Base-by-base conservation (phyloP, 148 eudicot genomes). In the Cornus florida region DNA sequence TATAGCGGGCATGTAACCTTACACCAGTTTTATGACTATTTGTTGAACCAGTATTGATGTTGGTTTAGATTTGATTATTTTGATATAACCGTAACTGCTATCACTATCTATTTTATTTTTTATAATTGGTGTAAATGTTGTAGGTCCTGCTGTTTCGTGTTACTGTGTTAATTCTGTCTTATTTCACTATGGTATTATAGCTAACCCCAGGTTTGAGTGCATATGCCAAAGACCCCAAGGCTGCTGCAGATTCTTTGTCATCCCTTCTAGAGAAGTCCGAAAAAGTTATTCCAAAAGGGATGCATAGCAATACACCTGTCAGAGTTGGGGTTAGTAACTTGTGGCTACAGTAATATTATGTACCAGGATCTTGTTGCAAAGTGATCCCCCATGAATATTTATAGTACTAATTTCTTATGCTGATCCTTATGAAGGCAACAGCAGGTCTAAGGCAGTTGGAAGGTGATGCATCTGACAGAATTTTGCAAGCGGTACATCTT, bases 391-490 rank as follows among this genome's bases (percentile, higher is more conserved):
- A 7, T 32, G 59, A 23, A 33, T 17, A 23, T 56, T 74, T 24
- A 0, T n/a, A 67, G 64, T 9, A 56, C 32, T 7, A 14, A 16
- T 56, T 38, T 83, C 10, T 62, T 12, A n/a, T 46, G 67, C 76
- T 78, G 72, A 79, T 81, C 71, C 41, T 57, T 74, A 71, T 82
- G 46, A 81, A 96, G 99, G 99, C 97, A 70, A 96, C 99, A 84
- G 99, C 99, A 82, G 99, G 99, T 80, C 86, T 96, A 80, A 91
- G 99, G 92, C 94, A 88, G 83, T 78, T 96, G 86, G 90, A 80
- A 74, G 99, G 95, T 53, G 97, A 93, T 86, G 81, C 97, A 19
- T 87, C 99, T 23, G 99, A 96, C 72, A 89, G 83, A 88, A 96
- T 96, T 84, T 85, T 96, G 87, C 92, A 96, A 89, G 92, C 93